These are phyloP conservation scores for Ceratocystis colombiana DNA, from an alignment of 2,329 filamentous ascomycete genomes.

Conservation along the genomic window DNA sequence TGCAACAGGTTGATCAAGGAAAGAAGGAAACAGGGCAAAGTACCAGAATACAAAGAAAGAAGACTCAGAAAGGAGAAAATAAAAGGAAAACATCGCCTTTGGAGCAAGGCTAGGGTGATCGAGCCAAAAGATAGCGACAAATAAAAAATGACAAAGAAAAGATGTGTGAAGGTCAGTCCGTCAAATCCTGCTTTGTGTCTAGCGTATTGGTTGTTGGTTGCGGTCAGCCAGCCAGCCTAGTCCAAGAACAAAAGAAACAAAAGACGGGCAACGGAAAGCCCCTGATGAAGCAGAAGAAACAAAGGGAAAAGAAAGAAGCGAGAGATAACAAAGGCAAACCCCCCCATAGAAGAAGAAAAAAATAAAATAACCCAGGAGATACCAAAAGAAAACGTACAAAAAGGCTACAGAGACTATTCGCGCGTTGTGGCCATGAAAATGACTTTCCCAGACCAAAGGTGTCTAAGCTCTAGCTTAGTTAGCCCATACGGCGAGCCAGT, in stretches of 20 bases:
- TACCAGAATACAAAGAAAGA: neutral
- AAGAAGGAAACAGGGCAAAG: no score
- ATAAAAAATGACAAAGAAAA: no score
- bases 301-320: neutral
- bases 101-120: no score
- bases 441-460: no score
- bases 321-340: neutral
- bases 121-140: no score
- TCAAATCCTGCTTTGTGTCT: no score
- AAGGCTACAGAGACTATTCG: neutral
- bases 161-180: no score
- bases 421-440: neutral
- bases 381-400: neutral
- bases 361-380: neutral
- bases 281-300: neutral
- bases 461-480: no score
- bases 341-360: constrained; percentile 8
- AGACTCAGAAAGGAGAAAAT: constrained; percentile 8
- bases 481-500: neutral
- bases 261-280: constrained; percentile 4
- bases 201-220: no score
- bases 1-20: neutral
- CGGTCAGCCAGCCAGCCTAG: no score
- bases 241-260: neutral
- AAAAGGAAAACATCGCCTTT: neutral